Base-by-base conservation (phyloP, 495 filamentous ascomycete genomes). In the Pyronema domesticum region DNA sequence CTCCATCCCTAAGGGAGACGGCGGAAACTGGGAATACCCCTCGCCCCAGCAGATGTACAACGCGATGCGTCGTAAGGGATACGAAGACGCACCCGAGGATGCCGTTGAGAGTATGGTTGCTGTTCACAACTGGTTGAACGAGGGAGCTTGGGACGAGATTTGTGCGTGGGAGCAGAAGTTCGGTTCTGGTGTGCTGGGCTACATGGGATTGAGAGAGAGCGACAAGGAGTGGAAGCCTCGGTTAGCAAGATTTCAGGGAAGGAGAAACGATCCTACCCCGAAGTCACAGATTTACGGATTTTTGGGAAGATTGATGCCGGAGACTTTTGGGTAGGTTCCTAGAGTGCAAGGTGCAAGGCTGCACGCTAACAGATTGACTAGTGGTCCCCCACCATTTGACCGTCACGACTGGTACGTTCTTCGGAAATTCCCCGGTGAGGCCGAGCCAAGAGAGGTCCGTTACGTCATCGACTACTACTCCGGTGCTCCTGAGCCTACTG, bases 1-100 rank as follows among this genome's bases (percentile, higher is more conserved):
- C 14, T 82, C 88, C 1, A 99, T 99, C 56, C 91, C 93, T 17
- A 78, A 82, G 53, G 88, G 85, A 58, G 77, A 81, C 60, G 57
- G 55, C 13, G 79, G 80, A 10, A 91, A 86, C 62, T 96, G 91
- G 91, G 93, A 95, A 67, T 96, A 96, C 65, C 93, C 91, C 0
- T 95, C 87, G 0, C 89, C 93, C 8, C 93, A 96, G 70, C 91
- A 96, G 67, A 96, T 96, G 91, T 96, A 95, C 71, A 99, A 96
- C 64, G 91, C 93, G 0, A 81, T 96, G 73, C 70, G 94, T 52
- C 81, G 93, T 50, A 96, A 99, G 68, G 91, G 91, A 15, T 86
- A 94, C 68, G 89, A 85, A 0, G 88, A 95, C 63, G 95, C 89
- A 0, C 87, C 91, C 45, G 78, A 83, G 54, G 88, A 89, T 51